Evolutionary conservation across 495 filamentous ascomycete species (phyloP).

Genomic region (Hypoxylon lenormandii): DNA sequence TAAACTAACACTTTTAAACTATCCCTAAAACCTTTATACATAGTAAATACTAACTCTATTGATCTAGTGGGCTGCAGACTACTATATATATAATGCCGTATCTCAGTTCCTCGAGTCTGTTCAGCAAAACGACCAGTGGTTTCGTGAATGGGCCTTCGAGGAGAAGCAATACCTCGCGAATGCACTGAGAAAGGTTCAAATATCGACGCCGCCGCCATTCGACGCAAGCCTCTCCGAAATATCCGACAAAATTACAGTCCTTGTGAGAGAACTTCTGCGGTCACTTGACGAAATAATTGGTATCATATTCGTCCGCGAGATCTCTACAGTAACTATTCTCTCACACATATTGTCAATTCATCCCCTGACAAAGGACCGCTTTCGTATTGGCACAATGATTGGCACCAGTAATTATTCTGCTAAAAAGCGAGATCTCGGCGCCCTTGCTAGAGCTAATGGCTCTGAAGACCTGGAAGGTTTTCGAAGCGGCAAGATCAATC

Average conservation of each 20-base stretch:
- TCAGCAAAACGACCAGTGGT: slow-evolving; percentile 46
- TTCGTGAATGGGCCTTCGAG: slow-evolving; percentile 58
- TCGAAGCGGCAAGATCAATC: slow-evolving; percentile 73
- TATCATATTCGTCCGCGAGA: slow-evolving; percentile 81
- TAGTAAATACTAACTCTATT: slow-evolving; percentile 3
- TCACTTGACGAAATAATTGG: slow-evolving; percentile 67
- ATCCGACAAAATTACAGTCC: slow-evolving; percentile 65
- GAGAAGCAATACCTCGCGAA: slow-evolving; percentile 73
- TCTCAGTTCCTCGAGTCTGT: slow-evolving; percentile 57
- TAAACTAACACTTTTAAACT: neutral
- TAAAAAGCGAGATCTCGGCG: slow-evolving; percentile 67
- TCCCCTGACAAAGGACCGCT: slow-evolving; percentile 66
- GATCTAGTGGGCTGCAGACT: slow-evolving; percentile 72
- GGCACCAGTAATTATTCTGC: slow-evolving; percentile 71
- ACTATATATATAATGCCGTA: slow-evolving; percentile 72
- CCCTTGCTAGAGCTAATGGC: slow-evolving; percentile 69
- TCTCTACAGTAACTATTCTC: slow-evolving; percentile 76
- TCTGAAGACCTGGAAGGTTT: slow-evolving; percentile 74
- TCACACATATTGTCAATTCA: slow-evolving; percentile 73
- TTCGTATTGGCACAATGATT: slow-evolving; percentile 74
- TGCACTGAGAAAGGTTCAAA: slow-evolving; percentile 61
- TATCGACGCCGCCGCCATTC: slow-evolving; percentile 44
- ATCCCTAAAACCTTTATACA: neutral
- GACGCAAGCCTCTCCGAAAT: slow-evolving; percentile 48
- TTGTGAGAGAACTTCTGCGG: slow-evolving; percentile 67